These are phyloP conservation scores for Pistacia atlantica DNA, from an alignment of 345 rosid genomes.

Conservation along the genomic window DNA sequence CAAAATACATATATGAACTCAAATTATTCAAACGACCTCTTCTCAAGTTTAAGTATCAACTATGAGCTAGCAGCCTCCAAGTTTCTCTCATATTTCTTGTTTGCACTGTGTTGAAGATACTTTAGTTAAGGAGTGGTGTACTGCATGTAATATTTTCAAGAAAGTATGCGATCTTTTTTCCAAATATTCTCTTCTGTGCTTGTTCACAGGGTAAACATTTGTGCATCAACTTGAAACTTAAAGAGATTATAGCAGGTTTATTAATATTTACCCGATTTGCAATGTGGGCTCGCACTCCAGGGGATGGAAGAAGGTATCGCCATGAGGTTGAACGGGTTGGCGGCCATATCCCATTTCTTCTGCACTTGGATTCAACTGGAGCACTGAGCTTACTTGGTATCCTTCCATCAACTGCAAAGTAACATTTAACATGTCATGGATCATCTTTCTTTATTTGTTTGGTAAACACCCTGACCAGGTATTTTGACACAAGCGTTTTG, in stretches of 20 bases:
- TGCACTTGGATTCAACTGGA: slow-evolving; percentile 61
- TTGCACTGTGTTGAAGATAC: too few relatives aligned
- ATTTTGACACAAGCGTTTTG: too few relatives aligned
- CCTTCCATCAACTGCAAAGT: slow-evolving; percentile 79
- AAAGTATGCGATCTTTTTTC: too few relatives aligned
- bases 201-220: too few relatives aligned
- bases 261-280: slow-evolving; percentile 72
- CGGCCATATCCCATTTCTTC: slow-evolving; percentile 72
- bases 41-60: background rate
- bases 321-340: slow-evolving; percentile 52
- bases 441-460: background rate
- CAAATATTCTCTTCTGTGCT: too few relatives aligned
- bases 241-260: too few relatives aligned
- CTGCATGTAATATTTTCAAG: too few relatives aligned
- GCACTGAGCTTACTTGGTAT: slow-evolving; percentile 55
- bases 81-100: too few relatives aligned
- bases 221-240: too few relatives aligned
- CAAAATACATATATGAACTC: background rate
- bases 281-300: slow-evolving; percentile 86
- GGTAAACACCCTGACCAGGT: too few relatives aligned
- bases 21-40: too few relatives aligned
- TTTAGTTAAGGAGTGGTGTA: too few relatives aligned
- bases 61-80: background rate
- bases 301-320: slow-evolving; percentile 76
- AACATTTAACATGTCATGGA: slow-evolving; percentile 6